Conservation (phyloP, 495 filamentous ascomycete genomes). For the Apiosordaria backusii region DNA sequence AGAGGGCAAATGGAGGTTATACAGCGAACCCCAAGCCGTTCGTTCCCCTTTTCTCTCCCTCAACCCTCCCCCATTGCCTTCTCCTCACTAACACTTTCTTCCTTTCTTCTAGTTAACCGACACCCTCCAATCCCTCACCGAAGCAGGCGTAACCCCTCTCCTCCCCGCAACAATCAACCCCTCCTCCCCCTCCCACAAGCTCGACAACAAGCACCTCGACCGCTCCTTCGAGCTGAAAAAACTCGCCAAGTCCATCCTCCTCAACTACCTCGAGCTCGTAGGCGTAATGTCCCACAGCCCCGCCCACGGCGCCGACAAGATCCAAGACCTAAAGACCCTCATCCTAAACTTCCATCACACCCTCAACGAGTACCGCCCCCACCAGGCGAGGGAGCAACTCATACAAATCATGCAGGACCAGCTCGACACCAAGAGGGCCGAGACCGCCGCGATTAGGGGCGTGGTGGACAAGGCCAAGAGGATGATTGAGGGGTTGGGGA, state of each 20-base stretch:
- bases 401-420: slow-evolving; percentile 92
- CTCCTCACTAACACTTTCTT: not conserved
- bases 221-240: slow-evolving; percentile 72
- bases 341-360: slow-evolving; percentile 87
- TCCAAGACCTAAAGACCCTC: slow-evolving; percentile 70
- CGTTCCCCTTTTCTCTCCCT: slow-evolving; percentile 11
- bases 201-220: slow-evolving; percentile 55
- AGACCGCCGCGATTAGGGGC: slow-evolving; percentile 71
- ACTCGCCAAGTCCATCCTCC: slow-evolving; percentile 73
- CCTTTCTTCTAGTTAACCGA: slow-evolving; percentile 50
- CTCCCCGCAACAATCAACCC: slow-evolving; percentile 46
- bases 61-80: not conserved
- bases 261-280: slow-evolving; percentile 80
- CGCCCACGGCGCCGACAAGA: slow-evolving; percentile 57
- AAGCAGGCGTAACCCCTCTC: slow-evolving; percentile 66
- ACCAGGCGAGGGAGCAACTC: slow-evolving; percentile 88
- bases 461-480: slow-evolving; percentile 68
- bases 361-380: slow-evolving; percentile 91
- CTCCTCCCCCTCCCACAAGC: slow-evolving; percentile 13
- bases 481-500: slow-evolving; percentile 62
- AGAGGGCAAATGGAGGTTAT: slow-evolving; percentile 68
- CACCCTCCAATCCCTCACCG: slow-evolving; percentile 61
- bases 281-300: slow-evolving; percentile 65
- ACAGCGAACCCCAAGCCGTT: slow-evolving; percentile 65
- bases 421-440: slow-evolving; percentile 65